A percentile compares a stretch with the other conserved stretches of the same genome.
Conservation (phyloP, 2,329 filamentous ascomycete species). For the Claviceps sp. region DNA sequence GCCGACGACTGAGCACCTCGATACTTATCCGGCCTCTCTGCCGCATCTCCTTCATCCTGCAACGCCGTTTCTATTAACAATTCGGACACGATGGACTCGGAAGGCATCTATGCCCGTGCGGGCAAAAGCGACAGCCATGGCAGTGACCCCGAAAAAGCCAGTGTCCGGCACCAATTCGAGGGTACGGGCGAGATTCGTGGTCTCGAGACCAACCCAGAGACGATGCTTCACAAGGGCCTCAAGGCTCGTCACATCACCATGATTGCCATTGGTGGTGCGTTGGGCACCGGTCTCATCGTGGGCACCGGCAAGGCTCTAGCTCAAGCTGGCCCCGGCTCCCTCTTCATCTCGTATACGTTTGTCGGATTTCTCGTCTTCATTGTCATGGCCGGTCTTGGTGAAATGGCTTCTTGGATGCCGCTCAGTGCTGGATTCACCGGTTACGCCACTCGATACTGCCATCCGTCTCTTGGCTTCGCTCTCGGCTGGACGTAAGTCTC, state of each 20-base stretch:
- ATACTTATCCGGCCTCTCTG: neutral
- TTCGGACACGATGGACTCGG: constrained; percentile 4
- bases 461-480: constrained; percentile 69
- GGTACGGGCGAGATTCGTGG: constrained; percentile 27
- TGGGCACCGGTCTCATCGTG: constrained; percentile 63
- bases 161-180: constrained; percentile 6
- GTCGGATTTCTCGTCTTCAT: constrained; percentile 63
- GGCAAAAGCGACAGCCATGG: constrained; percentile 5
- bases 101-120: constrained; percentile 9
- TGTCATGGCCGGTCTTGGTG: constrained; percentile 70
- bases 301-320: constrained; percentile 45
- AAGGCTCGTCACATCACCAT: constrained; percentile 43
- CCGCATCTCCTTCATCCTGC: neutral
- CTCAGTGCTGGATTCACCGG: constrained; percentile 68
- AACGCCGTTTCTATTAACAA: neutral
- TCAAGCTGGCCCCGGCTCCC: constrained; percentile 46
- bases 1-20: neutral
- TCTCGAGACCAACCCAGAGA: constrained; percentile 35
- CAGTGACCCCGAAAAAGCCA: constrained; percentile 10
- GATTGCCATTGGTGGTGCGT: constrained; percentile 61
- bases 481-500: constrained; percentile 53
- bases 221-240: constrained; percentile 36
- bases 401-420: constrained; percentile 76
- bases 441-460: constrained; percentile 66
- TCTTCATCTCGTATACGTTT: constrained; percentile 58